phyloP scores from a whole-genome alignment of 73 alveolate species.

The Tetrahymena elliotti region DNA sequence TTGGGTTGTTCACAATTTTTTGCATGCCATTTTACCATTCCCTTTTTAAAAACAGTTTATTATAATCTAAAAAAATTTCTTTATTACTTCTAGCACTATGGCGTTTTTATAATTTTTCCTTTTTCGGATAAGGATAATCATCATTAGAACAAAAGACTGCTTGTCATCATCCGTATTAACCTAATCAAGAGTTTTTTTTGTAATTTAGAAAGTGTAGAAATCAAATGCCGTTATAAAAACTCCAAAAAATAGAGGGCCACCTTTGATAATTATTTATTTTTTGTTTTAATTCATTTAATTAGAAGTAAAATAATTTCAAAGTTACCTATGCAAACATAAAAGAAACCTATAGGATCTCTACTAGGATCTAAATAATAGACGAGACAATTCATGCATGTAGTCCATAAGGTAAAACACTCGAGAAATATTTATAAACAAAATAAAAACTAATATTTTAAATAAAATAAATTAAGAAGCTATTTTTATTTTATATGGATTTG shows the following conservation, averaged over 20 bases:
- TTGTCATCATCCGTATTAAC: not conserved
- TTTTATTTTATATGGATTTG: too few species aligned
- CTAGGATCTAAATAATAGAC: not conserved
- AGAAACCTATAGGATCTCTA: not conserved
- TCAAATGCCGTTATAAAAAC: not conserved
- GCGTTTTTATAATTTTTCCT: not conserved
- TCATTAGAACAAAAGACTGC: not conserved
- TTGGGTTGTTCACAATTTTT: not conserved
- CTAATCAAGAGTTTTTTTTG: not conserved
- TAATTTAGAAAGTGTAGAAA: not conserved
- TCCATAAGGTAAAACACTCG: not conserved
- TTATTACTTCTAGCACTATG: not conserved
- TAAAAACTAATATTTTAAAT: not conserved
- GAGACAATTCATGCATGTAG: not conserved
- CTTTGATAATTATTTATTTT: not conserved
- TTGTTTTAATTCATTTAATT: not conserved
- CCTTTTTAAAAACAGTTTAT: not conserved
- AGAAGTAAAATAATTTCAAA: not conserved
- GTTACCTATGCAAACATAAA: not conserved
- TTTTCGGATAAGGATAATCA: not conserved
- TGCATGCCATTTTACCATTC: not conserved
- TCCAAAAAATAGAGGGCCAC: not conserved
- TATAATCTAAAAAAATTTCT: too few species aligned
- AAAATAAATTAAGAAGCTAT: not conserved
- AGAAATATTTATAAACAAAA: not conserved